Base-by-base conservation (phyloP, 306 rosid species). In the Prinsepia uniflora region DNA sequence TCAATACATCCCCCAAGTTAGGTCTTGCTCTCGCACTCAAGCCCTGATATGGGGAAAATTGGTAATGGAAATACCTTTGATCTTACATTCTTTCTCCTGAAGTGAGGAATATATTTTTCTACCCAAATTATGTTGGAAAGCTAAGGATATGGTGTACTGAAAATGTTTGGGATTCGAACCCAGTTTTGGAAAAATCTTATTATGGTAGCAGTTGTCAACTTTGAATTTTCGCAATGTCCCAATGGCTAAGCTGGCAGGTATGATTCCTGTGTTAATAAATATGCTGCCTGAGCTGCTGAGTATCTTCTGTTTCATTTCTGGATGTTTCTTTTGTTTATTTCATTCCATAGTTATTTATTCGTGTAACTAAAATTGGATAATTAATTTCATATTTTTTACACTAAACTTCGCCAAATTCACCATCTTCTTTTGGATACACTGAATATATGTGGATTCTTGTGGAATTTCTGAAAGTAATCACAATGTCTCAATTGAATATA, bases 21-120 rank as follows among this genome's bases (percentile, higher is more conserved):
- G 98, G 98, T 75, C 93, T 93, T 71, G 93, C 91, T 24, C 91
- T 93, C 56, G 71, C 88, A 7, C 91, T 93, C 77, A 88, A 86
- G 87, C 98, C 96, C 66, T 93, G 87, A 88, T 20, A 5, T 49
- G 75, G 81, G 70, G 39, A 62, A 13, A 4, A 10, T 72, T 34
- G 22, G 45, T 69, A 69, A 62, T 53, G 48, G 56, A 48, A 48
- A 76, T 55, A 74, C 75, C 70, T 19, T 62, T 56, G 36, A 63
- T 55, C 52, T 65, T 60, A 58, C 71, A 62, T 62, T 45, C 77
- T 30, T 24, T 48, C 74, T 47, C 78, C 70, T 53, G 59, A 58
- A 71, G 75, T 60, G 24, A 61, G 46, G 44, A 55, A 81, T 84
- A 73, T 55, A 77, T 55, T 52, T 69, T 76, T 68, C 64, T 63